Conservation (phyloP, 306 rosid genomes). For the Cicer chorassanicum region DNA sequence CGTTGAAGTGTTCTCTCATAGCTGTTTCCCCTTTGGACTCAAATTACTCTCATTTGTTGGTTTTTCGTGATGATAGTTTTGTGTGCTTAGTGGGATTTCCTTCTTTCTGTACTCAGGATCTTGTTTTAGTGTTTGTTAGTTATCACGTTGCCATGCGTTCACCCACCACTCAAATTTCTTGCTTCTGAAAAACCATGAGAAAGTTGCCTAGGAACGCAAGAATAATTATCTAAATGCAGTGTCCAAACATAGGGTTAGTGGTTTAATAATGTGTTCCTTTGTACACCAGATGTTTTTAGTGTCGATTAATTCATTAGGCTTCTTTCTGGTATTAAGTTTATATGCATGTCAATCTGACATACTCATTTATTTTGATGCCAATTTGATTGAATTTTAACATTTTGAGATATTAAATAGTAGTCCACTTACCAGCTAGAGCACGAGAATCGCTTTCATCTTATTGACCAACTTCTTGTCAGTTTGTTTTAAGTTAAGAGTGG, state of each 20-base stretch:
- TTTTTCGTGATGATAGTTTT: conserved; percentile 30
- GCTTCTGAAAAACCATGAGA: too few relatives aligned
- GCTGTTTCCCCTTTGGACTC: conserved; percentile 15
- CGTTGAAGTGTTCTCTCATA: conserved; percentile 18
- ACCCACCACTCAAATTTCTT: too few relatives aligned
- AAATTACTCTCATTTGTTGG: conserved; percentile 38
- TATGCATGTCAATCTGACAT: background rate
- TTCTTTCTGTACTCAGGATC: conserved; percentile 22
- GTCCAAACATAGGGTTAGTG: too few relatives aligned
- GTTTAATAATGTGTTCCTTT: background rate
- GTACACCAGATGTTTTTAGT: conserved; percentile 31
- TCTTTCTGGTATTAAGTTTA: conserved; percentile 31
- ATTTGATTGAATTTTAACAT: conserved; percentile 27
- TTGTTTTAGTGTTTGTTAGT: conserved; percentile 12
- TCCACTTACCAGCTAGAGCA: conserved; percentile 7
- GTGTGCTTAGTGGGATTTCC: conserved; percentile 30
- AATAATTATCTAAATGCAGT: too few relatives aligned
- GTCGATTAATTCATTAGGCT: conserved; percentile 34
- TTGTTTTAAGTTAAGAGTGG: background rate
- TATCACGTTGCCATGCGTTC: too few relatives aligned
- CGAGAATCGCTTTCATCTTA: background rate
- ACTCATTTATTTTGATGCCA: conserved; percentile 16
- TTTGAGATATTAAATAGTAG: conserved; percentile 15
- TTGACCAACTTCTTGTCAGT: background rate
- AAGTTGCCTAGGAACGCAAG: too few relatives aligned